These are phyloP conservation scores for Crucibulum laeve DNA, from an alignment of 768 basidiomycete species.

Conservation along the genomic window DNA sequence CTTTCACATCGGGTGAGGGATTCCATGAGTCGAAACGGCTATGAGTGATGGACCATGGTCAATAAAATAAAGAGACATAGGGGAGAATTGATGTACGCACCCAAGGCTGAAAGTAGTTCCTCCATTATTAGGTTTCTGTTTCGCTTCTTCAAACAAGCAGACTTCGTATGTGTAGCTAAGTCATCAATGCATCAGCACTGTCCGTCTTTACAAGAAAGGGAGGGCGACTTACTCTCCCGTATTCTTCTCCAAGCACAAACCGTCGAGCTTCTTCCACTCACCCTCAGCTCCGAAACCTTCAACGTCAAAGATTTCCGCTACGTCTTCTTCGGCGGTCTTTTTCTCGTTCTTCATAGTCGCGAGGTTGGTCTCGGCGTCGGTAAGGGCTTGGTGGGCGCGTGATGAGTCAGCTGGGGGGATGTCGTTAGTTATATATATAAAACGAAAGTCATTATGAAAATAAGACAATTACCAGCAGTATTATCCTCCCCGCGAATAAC, in stretches of 20 bases:
- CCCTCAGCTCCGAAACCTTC: constrained; percentile 73
- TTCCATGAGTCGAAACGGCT: constrained; percentile 86
- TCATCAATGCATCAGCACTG: not conserved
- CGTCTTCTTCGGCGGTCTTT: constrained; percentile 49
- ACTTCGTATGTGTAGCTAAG: constrained; percentile 89
- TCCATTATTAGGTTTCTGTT: constrained; percentile 83
- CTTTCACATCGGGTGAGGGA: constrained; percentile 44
- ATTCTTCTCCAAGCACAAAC: constrained; percentile 73
- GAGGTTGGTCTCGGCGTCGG: constrained; percentile 60
- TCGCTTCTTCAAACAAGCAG: constrained; percentile 86
- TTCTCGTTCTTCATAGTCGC: constrained; percentile 47
- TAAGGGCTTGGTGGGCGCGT: constrained; percentile 57
- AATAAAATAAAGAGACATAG: constrained; percentile 5
- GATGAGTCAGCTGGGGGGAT: constrained; percentile 42
- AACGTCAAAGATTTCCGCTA: constrained; percentile 60
- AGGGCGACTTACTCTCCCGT: constrained; percentile 76
- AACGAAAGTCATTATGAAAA: not conserved
- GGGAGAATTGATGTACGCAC: constrained; percentile 30
- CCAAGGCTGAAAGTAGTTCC: constrained; percentile 77
- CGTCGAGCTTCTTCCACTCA: constrained; percentile 95
- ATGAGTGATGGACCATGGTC: not conserved
- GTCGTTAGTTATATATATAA: not conserved
- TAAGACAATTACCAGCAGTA: constrained; percentile 30
- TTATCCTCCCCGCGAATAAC: constrained; percentile 38
- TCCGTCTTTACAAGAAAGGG: not conserved